phyloP scores from a whole-genome alignment of 1,139 yeast species.

The Kodamaea sp. region DNA sequence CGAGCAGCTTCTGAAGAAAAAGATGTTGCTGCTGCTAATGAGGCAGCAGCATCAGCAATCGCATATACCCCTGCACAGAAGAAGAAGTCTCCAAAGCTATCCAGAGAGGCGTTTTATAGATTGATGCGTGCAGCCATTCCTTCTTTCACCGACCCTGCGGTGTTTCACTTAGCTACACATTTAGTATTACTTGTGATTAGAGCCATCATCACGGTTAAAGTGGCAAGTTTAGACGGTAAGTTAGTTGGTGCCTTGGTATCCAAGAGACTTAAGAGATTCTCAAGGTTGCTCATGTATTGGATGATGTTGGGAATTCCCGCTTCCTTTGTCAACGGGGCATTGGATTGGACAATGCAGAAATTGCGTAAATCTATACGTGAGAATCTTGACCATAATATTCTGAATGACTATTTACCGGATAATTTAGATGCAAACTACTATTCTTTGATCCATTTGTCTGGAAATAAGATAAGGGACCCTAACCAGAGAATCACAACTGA shows the following conservation, averaged over 20 bases:
- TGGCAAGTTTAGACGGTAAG: slow-evolving; percentile 83
- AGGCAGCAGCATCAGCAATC: slow-evolving; percentile 5
- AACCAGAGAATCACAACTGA: slow-evolving; percentile 83
- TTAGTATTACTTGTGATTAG: slow-evolving; percentile 59
- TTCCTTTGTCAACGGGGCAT: slow-evolving; percentile 69
- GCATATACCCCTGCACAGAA: slow-evolving; percentile 3
- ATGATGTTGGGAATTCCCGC: slow-evolving; percentile 86
- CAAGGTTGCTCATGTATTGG: slow-evolving; percentile 69
- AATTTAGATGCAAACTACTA: slow-evolving; percentile 51
- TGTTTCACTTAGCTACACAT: slow-evolving; percentile 51
- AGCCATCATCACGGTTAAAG: slow-evolving; percentile 74
- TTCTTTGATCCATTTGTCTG: slow-evolving; percentile 54
- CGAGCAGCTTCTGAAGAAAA: slow-evolving; percentile 3
- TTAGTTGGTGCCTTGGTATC: slow-evolving; percentile 80
- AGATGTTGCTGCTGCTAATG: slow-evolving; percentile 5
- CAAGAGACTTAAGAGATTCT: slow-evolving; percentile 62
- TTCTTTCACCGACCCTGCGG: slow-evolving; percentile 26
- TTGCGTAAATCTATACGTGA: slow-evolving; percentile 64
- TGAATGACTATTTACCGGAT: slow-evolving; percentile 67
- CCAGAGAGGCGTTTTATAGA: slow-evolving; percentile 31
- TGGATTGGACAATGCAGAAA: slow-evolving; percentile 67
- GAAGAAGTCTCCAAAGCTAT: slow-evolving; percentile 28
- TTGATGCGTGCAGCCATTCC: slow-evolving; percentile 42
- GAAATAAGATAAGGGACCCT: slow-evolving; percentile 61
- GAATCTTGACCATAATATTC: slow-evolving; percentile 60